phyloP scores from a whole-genome alignment of 345 rosid species.

The Heritiera fomes region DNA sequence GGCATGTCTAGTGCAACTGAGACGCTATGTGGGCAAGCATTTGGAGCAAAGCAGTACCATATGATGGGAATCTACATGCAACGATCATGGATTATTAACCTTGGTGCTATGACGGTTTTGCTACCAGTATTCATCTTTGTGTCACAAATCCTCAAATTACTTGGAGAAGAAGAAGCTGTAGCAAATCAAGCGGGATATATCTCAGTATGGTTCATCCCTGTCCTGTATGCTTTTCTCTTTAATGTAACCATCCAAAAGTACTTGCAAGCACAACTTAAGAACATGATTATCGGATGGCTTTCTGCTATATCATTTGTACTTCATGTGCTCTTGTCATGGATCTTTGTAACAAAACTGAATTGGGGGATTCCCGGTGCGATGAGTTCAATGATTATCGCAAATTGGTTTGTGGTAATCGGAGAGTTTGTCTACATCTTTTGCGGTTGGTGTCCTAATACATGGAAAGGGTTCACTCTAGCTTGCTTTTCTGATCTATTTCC shows the following conservation, averaged over 20 bases:
- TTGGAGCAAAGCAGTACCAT: slow-evolving; percentile 51
- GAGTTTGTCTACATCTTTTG: slow-evolving; percentile 52
- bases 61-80: slow-evolving; percentile 55
- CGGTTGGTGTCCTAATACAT: slow-evolving; percentile 68
- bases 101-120: slow-evolving; percentile 34
- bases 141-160: slow-evolving; percentile 34
- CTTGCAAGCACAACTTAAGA: slow-evolving; percentile 49
- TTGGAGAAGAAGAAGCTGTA: slow-evolving; percentile 43
- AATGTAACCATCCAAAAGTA: slow-evolving; percentile 39
- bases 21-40: slow-evolving; percentile 60
- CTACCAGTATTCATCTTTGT: slow-evolving; percentile 36
- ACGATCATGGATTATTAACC: slow-evolving; percentile 51
- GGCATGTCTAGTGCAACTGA: slow-evolving; percentile 64
- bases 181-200: slow-evolving; percentile 39
- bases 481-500: slow-evolving; percentile 53
- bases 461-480: slow-evolving; percentile 61
- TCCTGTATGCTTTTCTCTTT: slow-evolving; percentile 30
- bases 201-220: slow-evolving; percentile 45
- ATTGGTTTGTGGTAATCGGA: slow-evolving; percentile 40
- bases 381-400: slow-evolving; percentile 37
- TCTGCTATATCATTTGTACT: slow-evolving; percentile 33
- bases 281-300: slow-evolving; percentile 40
- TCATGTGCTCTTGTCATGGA: slow-evolving; percentile 48
- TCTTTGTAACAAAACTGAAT: slow-evolving; percentile 35
- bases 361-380: slow-evolving; percentile 53